Base-by-base conservation (phyloP, 805 yeast species). In the Teunomyces atbi region DNA sequence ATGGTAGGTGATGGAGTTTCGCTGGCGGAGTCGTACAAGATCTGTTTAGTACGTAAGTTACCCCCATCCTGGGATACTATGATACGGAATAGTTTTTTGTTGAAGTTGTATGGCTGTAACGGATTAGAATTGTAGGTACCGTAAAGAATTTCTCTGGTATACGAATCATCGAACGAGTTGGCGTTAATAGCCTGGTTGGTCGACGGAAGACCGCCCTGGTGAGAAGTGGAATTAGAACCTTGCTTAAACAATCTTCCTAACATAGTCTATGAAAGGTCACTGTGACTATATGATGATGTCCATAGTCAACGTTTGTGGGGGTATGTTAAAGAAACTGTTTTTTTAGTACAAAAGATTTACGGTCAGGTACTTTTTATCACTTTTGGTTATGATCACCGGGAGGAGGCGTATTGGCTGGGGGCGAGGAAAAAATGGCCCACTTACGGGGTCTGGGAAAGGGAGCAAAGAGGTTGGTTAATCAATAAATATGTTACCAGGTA, bases 1-100 rank as follows among this genome's bases (percentile, higher is more conserved):
- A 13, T n/a, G 8, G 27, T 11, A 6, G 26, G 15, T 6, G 15
- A 15, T 27, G 35, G 43, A 16, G 34, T 26, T 5, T 73, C 73
- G 12, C 50, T 51, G 16, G 61, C 60, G 6, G 79, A 68, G 58
- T 79, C 84, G 53, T 61, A 77, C n/a, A 79, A 59, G 2, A 72
- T 69, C 51, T 74, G 80, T 49, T 77, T 79, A 1, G 71, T 57
- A 13, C 81, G 56, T 8, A 79, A 47, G 44, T 56, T 66, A 2
- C 76, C 75, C 2, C 81, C 82, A 53, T 79, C 83, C 55, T 79
- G 83, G 6, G 78, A 62, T 27, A 79, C 64, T 3, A 79, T 58
- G 33, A 78, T 53, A 29, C 83, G 58, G 54, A 74, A 77, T 10
- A 53, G 54, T 46, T 63, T 62, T 23, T 52, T 51, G 45, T 62